Percentiles rank a stretch among this genome's conserved stretches.
Evolutionary conservation across 2,329 filamentous ascomycete genomes (phyloP).

Genomic region (Fusarium sulawesiense): DNA sequence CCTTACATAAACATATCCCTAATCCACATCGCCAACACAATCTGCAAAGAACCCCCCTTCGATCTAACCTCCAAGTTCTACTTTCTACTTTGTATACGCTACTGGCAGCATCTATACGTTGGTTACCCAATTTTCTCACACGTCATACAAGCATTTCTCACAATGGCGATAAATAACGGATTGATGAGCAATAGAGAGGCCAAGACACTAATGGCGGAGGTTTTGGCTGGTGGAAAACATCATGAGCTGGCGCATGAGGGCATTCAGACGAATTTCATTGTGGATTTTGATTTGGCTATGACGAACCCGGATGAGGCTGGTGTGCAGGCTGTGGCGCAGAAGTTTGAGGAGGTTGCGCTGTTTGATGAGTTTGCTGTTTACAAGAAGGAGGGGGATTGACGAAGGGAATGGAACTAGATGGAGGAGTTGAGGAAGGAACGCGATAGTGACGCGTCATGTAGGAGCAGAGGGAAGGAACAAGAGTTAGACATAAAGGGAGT

Average conservation of each 20-base stretch:
- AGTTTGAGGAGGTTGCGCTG: slow-evolving; percentile 11
- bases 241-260: background rate
- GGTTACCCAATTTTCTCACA: background rate
- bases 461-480: background rate
- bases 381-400: slow-evolving; percentile 1
- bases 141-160: background rate
- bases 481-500: accelerated
- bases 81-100: background rate
- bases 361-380: slow-evolving; percentile 21
- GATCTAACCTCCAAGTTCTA: background rate
- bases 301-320: background rate
- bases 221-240: background rate
- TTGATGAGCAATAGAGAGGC: background rate
- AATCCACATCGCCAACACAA: slow-evolving; percentile 7
- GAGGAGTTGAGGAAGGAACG: background rate
- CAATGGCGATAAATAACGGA: slow-evolving; percentile 4
- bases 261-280: slow-evolving; percentile 1
- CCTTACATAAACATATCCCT: slow-evolving; percentile 13
- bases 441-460: too few relatives aligned
- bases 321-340: slow-evolving; percentile 6
- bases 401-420: background rate
- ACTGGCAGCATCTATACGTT: slow-evolving; percentile 4
- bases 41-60: background rate
- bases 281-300: background rate
- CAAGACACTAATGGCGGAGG: background rate